Conservation (phyloP, 176 grass and related monocot species). For the Cenchrus americanus region DNA sequence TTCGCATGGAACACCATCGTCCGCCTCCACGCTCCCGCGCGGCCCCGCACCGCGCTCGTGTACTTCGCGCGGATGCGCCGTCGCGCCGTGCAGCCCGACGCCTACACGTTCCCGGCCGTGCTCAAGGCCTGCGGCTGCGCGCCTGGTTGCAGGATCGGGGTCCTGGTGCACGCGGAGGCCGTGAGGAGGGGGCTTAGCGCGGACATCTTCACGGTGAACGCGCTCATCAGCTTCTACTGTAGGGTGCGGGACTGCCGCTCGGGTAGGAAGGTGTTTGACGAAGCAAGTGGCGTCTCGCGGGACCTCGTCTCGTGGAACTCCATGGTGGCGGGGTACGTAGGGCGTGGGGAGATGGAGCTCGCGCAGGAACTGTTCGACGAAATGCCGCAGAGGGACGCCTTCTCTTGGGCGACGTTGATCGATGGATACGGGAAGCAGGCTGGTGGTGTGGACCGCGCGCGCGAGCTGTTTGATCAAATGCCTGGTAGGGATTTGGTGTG, state of each 20-base stretch:
- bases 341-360: constrained; percentile 33
- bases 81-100: constrained; percentile 44
- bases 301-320: constrained; percentile 79
- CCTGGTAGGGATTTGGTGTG: constrained; percentile 60
- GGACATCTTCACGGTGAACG: constrained; percentile 57
- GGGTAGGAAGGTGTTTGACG: constrained; percentile 68
- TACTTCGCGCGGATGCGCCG: constrained; percentile 62
- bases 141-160: constrained; percentile 24
- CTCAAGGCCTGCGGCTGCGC: constrained; percentile 62
- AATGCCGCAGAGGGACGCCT: constrained; percentile 60
- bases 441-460: constrained; percentile 55
- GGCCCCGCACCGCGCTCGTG: constrained; percentile 40
- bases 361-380: constrained; percentile 64
- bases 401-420: constrained; percentile 68
- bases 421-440: constrained; percentile 62
- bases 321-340: constrained; percentile 63
- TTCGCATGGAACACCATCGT: constrained; percentile 75
- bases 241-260: constrained; percentile 45
- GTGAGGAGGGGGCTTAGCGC: constrained; percentile 48
- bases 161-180: constrained; percentile 53
- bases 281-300: neutral
- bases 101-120: constrained; percentile 68
- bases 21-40: constrained; percentile 38
- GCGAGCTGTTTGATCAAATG: constrained; percentile 66
- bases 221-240: constrained; percentile 61